Percentiles rank a stretch among this genome's conserved stretches.
Evolutionary conservation across 495 filamentous ascomycete genomes (phyloP).

Genomic region (Endocarpon pusillum): DNA sequence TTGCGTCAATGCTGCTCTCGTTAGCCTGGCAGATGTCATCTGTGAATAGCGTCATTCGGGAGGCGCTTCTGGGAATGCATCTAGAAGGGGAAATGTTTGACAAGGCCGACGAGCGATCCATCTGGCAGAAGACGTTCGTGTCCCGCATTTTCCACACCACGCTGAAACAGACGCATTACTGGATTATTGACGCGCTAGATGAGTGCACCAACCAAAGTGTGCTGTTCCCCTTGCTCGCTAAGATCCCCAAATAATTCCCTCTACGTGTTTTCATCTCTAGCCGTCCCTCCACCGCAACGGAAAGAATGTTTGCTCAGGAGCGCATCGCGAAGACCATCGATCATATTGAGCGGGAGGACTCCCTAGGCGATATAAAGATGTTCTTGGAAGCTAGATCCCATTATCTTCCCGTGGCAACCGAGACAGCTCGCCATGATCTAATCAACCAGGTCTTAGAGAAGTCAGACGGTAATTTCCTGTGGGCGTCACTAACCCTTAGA

Average conservation of each 20-base stretch:
- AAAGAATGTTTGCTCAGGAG: constrained; percentile 13
- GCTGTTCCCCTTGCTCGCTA: constrained; percentile 16
- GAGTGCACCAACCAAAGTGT: constrained; percentile 11
- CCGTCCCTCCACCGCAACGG: constrained; percentile 4
- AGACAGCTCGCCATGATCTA: constrained; percentile 6
- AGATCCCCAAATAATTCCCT: constrained; percentile 10
- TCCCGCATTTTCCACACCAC: constrained; percentile 8
- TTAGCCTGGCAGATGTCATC: constrained; percentile 20
- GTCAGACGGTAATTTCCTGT: constrained; percentile 20
- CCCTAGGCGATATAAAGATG: too few species aligned
- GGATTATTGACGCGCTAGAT: constrained; percentile 15
- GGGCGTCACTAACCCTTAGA: constrained; percentile 16
- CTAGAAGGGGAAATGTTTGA: constrained; percentile 8
- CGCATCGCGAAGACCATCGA: too few species aligned
- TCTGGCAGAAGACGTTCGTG: constrained; percentile 23
- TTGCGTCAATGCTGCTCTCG: constrained; percentile 16
- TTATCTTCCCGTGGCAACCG: too few species aligned
- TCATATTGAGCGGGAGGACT: constrained; percentile 9
- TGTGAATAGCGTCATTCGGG: constrained; percentile 1
- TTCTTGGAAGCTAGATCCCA: too few species aligned
- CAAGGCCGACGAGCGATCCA: constrained; percentile 11
- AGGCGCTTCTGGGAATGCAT: constrained; percentile 2
- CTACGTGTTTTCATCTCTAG: constrained; percentile 14
- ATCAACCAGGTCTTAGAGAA: constrained; percentile 15
- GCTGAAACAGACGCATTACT: constrained; percentile 6